Evolutionary conservation across 257 asterid species (phyloP), one percentile per base, ranked within the genome.

Genomic region (Gentiana straminea): DNA sequence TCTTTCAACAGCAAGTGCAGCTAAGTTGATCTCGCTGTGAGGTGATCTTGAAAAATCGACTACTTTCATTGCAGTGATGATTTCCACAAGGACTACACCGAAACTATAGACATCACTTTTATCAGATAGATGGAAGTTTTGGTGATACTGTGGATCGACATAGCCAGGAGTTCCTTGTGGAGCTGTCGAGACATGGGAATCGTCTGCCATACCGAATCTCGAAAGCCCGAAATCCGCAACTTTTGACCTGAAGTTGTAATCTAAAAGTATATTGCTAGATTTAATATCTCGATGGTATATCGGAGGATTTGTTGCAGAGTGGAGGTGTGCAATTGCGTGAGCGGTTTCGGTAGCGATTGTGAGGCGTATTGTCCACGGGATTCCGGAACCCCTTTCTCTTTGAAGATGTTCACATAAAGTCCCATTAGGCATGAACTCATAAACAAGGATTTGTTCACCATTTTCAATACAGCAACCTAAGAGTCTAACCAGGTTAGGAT

Each of bases 91-190:
- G 49, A 90, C 97, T 12, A 90, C 97, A 8, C 97, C 97, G 12
- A 90, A 90, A 41, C 98, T 90, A 79, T 90, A 90, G 10, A 90
- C 98, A 15, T 90, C 98, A 52, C 98, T 90, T 59, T 86, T 90
- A 52, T 90, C 98, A 2, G 96, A 90, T 13, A 90, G 91, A 67
- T 86, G 96, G 83, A 77, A 90, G 77, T 84, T 90, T 68, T 86
- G 98, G 53, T 90, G 96, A 58, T 90, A 90, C 53, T 90, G 96
- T 33, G 98, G 98, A 54, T 90, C 98, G 3, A 90, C 75, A 64
- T 90, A 90, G 51, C 98, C 98, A 0, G 95, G 97, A 13, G 97
- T 89, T 37, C 97, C 97, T 57, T 89, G 97, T 3, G 97, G 97
- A 5, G 98, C 94, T 2, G 98, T 90, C 41, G 98, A 90, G 34